A percentile compares a stretch with the other conserved stretches of the same genome.
These are phyloP conservation scores for Cladosporium oxysporum DNA, from an alignment of 2,329 filamentous ascomycete species.

Conservation along the genomic window DNA sequence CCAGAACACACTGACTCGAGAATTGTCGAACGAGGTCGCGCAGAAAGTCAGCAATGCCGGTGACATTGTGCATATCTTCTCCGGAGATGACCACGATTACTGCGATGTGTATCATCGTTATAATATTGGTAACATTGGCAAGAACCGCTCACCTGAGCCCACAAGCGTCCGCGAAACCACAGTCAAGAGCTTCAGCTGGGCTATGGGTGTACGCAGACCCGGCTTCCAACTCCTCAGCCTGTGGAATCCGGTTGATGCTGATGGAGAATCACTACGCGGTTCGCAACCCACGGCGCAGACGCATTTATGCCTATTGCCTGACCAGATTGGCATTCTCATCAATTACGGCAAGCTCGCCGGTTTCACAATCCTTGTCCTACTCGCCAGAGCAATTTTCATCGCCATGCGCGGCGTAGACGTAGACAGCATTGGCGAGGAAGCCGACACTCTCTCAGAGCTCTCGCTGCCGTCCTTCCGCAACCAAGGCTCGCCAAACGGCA, in stretches of 20 bases:
- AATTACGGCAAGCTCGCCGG: constrained; percentile 68
- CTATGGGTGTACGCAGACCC: constrained; percentile 87
- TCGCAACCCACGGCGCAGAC: constrained; percentile 70
- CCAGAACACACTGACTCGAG: constrained; percentile 83
- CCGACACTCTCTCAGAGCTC: constrained; percentile 14
- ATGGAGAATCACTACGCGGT: constrained; percentile 33
- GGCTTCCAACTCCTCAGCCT: constrained; percentile 87
- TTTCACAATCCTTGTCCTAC: constrained; percentile 52
- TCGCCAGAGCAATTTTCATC: constrained; percentile 46
- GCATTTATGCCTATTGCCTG: constrained; percentile 85
- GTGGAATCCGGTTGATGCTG: constrained; percentile 80
- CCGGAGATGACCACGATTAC: constrained; percentile 97
- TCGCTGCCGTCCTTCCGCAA: constrained; percentile 23
- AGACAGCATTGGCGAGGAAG: not conserved
- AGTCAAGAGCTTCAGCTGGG: constrained; percentile 92
- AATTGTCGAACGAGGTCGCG: constrained; percentile 74
- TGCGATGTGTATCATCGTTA: constrained; percentile 80
- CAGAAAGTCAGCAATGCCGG: constrained; percentile 63
- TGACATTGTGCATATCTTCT: constrained; percentile 83
- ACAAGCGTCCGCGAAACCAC: constrained; percentile 71
- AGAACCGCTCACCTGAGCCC: constrained; percentile 37
- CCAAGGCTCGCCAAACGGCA: constrained; percentile 21
- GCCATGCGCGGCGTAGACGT: constrained; percentile 26
- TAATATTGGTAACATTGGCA: constrained; percentile 26
- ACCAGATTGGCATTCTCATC: constrained; percentile 82